These are phyloP conservation scores for Plantago coronopus DNA, from an alignment of 305 asterid species.

Conservation along the genomic window DNA sequence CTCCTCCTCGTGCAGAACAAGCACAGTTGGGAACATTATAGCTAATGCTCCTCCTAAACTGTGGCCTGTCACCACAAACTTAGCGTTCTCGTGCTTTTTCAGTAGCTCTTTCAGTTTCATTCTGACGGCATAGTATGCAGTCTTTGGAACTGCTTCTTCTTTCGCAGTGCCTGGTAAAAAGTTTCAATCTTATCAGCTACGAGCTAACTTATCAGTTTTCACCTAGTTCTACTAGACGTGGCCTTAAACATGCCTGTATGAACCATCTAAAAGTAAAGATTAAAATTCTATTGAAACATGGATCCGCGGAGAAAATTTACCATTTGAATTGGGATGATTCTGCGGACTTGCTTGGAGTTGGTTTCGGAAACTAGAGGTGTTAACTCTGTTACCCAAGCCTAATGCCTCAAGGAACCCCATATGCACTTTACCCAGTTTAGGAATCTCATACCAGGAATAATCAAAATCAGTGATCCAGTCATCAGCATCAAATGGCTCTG, in stretches of 20 bases:
- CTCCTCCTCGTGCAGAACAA: constrained; percentile 62
- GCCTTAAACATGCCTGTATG: no score
- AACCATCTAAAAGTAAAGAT: no score
- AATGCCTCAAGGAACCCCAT: constrained; percentile 97
- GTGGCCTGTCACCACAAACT: constrained; percentile 81
- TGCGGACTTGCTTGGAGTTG: constrained; percentile 27
- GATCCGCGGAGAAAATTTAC: neutral
- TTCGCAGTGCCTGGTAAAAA: constrained; percentile 6
- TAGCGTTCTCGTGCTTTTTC: constrained; percentile 61
- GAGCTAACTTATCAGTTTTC: no score
- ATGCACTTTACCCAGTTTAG: constrained; percentile 77
- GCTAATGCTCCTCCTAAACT: constrained; percentile 97
- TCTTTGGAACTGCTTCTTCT: constrained; percentile 29
- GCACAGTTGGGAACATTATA: constrained; percentile 70
- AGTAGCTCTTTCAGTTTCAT: constrained; percentile 54
- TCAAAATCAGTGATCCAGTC: constrained; percentile 96
- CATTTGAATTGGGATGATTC: constrained; percentile 14
- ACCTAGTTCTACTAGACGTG: no score
- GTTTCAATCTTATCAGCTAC: no score
- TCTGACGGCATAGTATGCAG: constrained; percentile 67
- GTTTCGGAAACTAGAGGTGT: constrained; percentile 48
- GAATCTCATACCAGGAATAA: constrained; percentile 95
- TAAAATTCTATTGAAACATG: no score
- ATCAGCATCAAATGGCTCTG: constrained; percentile 94
- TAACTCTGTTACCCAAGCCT: constrained; percentile 73